phyloP scores from a whole-genome alignment of 2,329 filamentous ascomycete genomes.

The Endothia cerciana region DNA sequence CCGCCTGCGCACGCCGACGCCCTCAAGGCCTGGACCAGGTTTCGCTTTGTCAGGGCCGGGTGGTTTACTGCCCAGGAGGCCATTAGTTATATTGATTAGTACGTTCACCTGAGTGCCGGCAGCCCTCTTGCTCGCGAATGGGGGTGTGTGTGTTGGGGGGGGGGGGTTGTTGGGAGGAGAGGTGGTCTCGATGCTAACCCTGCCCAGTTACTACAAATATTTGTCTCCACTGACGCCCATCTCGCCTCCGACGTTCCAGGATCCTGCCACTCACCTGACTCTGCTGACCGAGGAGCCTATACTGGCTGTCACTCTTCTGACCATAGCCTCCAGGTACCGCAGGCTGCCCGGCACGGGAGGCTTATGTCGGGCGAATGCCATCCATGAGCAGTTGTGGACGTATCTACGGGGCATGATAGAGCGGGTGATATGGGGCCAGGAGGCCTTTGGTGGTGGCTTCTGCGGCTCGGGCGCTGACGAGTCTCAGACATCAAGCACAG shows the following conservation, averaged over 20 bases:
- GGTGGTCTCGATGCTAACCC: constrained; percentile 12
- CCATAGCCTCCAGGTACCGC: constrained; percentile 87
- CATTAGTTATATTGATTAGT: constrained; percentile 93
- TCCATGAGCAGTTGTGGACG: constrained; percentile 94
- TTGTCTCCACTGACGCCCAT: constrained; percentile 92
- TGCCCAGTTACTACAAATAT: constrained; percentile 79
- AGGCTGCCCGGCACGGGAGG: constrained; percentile 79
- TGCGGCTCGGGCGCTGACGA: constrained; percentile 72
- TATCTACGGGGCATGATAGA: constrained; percentile 96
- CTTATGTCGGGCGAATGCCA: constrained; percentile 82
- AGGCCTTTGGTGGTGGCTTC: constrained; percentile 90
- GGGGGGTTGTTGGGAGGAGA: background rate
- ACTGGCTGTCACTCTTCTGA: constrained; percentile 86
- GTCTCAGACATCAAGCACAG: constrained; percentile 67
- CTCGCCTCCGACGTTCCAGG: constrained; percentile 85
- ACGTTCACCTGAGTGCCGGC: constrained; percentile 39
- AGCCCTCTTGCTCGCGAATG: too few relatives aligned
- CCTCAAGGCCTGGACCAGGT: constrained; percentile 84
- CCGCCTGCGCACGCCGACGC: constrained; percentile 65
- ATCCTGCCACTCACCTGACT: constrained; percentile 77
- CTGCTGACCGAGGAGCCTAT: constrained; percentile 91
- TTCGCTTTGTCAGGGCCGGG: constrained; percentile 92
- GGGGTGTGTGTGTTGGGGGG: background rate
- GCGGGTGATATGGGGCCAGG: constrained; percentile 91
- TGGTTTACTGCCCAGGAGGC: constrained; percentile 96